A percentile compares a stretch with the other conserved stretches of the same genome.
Conservation (phyloP, 805 yeast species). For the Cyberlindnera petersonii region DNA sequence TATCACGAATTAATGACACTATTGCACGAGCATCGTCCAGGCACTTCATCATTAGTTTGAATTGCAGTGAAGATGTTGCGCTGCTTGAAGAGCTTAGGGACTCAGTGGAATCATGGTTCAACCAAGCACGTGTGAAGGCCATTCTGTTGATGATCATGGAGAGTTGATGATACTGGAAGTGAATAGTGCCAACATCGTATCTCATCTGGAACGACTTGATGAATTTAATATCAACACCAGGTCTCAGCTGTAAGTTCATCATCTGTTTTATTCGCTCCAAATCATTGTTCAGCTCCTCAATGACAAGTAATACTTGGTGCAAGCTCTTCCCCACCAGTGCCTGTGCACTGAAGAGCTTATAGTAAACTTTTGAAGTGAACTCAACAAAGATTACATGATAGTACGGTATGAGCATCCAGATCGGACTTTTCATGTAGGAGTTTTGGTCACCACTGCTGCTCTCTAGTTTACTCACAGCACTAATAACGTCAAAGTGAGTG, state of each 20-base stretch:
- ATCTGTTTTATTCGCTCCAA: constrained; percentile 13
- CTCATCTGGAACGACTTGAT: constrained; percentile 6
- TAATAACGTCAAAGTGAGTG: constrained; percentile 5
- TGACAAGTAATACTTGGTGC: constrained; percentile 17
- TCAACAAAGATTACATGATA: constrained; percentile 9
- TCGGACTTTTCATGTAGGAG: constrained; percentile 7
- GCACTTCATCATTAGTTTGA: constrained; percentile 18
- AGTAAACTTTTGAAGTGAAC: constrained; percentile 18
- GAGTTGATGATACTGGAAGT: constrained; percentile 20
- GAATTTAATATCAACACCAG: constrained; percentile 3
- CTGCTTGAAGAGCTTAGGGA: constrained; percentile 2
- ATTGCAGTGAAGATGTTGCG: constrained; percentile 14
- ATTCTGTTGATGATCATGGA: constrained; percentile 25
- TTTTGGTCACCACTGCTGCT: background rate
- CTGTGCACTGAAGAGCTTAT: constrained; percentile 20
- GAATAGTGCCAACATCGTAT: constrained; percentile 16
- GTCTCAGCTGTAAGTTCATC: constrained; percentile 17
- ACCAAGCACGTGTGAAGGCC: constrained; percentile 27
- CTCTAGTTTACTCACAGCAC: constrained; percentile 5
- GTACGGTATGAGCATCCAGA: constrained; percentile 10
- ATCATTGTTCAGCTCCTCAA: constrained; percentile 17
- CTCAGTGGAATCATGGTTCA: constrained; percentile 17
- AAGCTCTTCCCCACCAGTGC: constrained; percentile 16
- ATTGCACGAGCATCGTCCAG: constrained; percentile 22
- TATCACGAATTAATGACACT: constrained; percentile 7